Conservation (phyloP, 805 yeast species). For the Candida rishiriensis region DNA sequence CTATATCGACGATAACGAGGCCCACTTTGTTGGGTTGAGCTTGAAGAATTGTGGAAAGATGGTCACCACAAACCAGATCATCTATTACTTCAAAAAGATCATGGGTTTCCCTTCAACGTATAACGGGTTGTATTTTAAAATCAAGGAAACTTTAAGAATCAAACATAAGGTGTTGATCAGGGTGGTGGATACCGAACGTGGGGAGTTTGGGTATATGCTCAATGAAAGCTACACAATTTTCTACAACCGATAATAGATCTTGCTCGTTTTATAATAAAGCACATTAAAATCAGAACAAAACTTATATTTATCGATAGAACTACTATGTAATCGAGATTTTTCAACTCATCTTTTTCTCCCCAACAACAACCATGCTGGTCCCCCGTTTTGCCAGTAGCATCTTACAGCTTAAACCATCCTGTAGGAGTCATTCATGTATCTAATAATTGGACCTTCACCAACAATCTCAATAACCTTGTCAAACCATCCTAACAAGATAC, state of each 20-base stretch:
- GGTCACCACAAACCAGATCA: constrained; percentile 11
- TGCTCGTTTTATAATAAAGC: not conserved
- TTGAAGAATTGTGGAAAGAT: constrained; percentile 7
- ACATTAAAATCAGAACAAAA: not conserved
- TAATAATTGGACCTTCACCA: constrained; percentile 85
- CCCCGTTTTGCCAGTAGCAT: too few species aligned
- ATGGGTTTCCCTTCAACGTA: constrained; percentile 4
- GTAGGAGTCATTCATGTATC: constrained; percentile 69
- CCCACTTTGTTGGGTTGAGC: constrained; percentile 1
- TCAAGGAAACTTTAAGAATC: constrained; percentile 9
- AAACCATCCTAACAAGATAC: constrained; percentile 83
- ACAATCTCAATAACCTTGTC: constrained; percentile 80
- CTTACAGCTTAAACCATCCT: constrained; percentile 9
- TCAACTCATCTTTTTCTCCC: too few species aligned
- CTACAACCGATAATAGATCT: not conserved
- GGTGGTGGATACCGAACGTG: constrained; percentile 10
- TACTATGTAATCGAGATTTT: too few species aligned
- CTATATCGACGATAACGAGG: constrained; percentile 3
- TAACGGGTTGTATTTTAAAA: constrained; percentile 10
- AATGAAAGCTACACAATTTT: constrained; percentile 6
- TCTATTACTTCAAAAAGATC: constrained; percentile 8
- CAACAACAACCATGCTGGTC: too few species aligned
- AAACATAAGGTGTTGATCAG: constrained; percentile 7
- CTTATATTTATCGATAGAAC: too few species aligned
- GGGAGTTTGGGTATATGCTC: constrained; percentile 14